Base-by-base conservation (phyloP, 1,284 basidiomycete genomes). In the Xerocomus minutiporus region DNA sequence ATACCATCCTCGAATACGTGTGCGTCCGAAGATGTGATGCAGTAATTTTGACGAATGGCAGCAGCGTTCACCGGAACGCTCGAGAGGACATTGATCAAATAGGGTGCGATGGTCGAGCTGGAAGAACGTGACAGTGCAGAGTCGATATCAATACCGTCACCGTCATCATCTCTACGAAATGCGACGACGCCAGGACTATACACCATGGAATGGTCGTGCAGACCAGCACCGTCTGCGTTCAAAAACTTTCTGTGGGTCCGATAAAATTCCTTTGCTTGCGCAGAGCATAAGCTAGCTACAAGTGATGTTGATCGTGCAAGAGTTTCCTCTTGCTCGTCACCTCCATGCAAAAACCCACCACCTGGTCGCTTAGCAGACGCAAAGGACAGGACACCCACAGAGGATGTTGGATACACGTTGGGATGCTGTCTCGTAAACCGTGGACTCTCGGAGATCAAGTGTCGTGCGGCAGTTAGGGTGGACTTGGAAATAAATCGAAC, bases 141-240 rank as follows among this genome's bases (percentile, higher is more conserved):
- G 32, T 64, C 50, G n/a, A 20, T 38, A 28, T 53, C 58, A n/a
- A 48, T 11, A 41, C 54, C 54, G 42, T 68, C 67, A 28, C 65
- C 69, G 11, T 71, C 64, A 51, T 79, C 78, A 20, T 20, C 20
- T 52, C 70, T 70, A n/a, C 78, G 71, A 62, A 80, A 71, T n/a
- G 73, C 73, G 35, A 74, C 70, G 26, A 80, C 71, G 29, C 70
- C 70, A 13, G 79, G 77, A 17, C 75, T 74, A 58, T 78, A 80
- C 23, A 80, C 68, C 68, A 81, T 74, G 15, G 78, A 72, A 55
- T 79, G 73, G 45, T 78, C 73, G 45, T 76, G 71, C 26, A 77
- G 61, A 32, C 73, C 73, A 23, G 69, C 70, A 38, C 72, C 69
- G 28, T 73, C 72, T 15, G 66, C 61, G 4, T 50, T 61, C 17